Evolutionary conservation across 768 basidiomycete genomes (phyloP).

Genomic region (Udeniomyces megalosporus): DNA sequence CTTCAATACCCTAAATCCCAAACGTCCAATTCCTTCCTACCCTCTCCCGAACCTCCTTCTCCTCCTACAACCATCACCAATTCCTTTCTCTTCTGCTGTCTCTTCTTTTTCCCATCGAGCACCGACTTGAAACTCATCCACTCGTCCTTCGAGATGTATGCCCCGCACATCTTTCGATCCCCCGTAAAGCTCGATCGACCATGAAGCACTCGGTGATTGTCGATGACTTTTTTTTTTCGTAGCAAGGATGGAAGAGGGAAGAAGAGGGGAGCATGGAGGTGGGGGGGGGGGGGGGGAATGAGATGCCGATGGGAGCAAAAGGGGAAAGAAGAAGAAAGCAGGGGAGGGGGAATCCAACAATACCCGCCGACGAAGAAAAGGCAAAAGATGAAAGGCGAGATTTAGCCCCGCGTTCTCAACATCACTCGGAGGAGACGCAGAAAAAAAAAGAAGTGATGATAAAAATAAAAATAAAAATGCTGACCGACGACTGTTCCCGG

Average conservation of each 20-base stretch:
- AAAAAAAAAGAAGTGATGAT: too few relatives aligned
- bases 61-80: too few relatives aligned
- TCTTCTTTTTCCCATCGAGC: too few relatives aligned
- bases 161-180: slow-evolving; percentile 81
- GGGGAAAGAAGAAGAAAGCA: not conserved
- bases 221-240: too few relatives aligned
- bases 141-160: slow-evolving; percentile 84
- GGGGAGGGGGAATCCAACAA: not conserved
- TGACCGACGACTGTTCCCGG: slow-evolving; percentile 71
- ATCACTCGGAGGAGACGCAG: too few relatives aligned
- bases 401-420: too few relatives aligned
- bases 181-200: slow-evolving; percentile 39
- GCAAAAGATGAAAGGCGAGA: too few relatives aligned
- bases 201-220: slow-evolving; percentile 14
- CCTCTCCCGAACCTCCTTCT: too few relatives aligned
- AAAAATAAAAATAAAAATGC: slow-evolving; percentile 23
- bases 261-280: not conserved
- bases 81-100: too few relatives aligned
- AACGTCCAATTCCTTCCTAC: too few relatives aligned
- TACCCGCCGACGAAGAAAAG: slow-evolving; percentile 2
- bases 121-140: slow-evolving; percentile 33
- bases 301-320: not conserved
- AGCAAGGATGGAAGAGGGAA: not conserved
- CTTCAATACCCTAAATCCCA: too few relatives aligned
- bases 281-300: too few relatives aligned